Evolutionary conservation across 176 grass and related monocot genomes (phyloP), one percentile per base, ranked within the genome.

Genomic region (Carex littledalei): DNA sequence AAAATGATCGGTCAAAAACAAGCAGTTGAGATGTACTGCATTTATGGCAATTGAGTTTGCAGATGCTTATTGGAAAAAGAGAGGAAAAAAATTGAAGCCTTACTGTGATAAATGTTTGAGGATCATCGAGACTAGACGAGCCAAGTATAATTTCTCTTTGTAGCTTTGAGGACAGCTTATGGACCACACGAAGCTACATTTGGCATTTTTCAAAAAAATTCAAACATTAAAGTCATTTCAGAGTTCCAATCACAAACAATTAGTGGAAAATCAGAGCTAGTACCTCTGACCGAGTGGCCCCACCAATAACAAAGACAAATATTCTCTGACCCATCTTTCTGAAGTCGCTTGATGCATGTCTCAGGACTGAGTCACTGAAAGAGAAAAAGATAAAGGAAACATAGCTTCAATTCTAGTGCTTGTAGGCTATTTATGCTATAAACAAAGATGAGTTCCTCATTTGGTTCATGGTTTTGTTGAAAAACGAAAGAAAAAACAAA

Each of bases 61-160:
- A 14, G 12, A 31, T 34, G 6, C 12, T 32, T 22, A 29, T 67
- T 3, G 34, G 34, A 4, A 70, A 70, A 78, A 17, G 47, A 14
- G 50, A 54, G 50, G 15, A 84, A 77, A 15, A 61, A 84, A 15
- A 49, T 83, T 83, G 14, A 74, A 81, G 18, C 72, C 91, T 90
- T 88, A 97, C 94, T 47, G 88, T 92, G 50, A 97, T 92, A 86
- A 97, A 97, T 59, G 90, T 86, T 12, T 80, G 84, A 89, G 94
- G 94, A 85, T 97, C 90, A 85, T 97, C 90, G 1, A 97, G 88
- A 81, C 94, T 97, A 66, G 94, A 89, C 0, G 92, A 94, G 34
- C 92, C 94, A 43, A 97, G 88, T 61, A 97, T 92, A 61, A 97
- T 92, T 81, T 97, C 92, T 80, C 90, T 87, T 69, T 94, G 91